Base-by-base conservation (phyloP, 2,329 filamentous ascomycete species). In the Teratosphaeria gauchensis region DNA sequence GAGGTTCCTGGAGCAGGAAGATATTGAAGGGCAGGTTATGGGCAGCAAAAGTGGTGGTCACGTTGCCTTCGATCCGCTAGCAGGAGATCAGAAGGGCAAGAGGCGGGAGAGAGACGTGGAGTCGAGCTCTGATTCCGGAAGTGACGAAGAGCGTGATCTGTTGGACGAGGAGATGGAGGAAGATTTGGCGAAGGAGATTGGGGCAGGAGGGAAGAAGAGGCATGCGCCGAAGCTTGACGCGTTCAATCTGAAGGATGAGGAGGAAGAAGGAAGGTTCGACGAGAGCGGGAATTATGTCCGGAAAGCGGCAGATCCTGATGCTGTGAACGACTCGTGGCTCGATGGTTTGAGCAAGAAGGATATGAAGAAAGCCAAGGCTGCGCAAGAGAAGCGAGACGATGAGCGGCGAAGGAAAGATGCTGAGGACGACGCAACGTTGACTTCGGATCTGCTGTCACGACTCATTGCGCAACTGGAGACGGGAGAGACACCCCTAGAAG, bases 141-240 rank as follows among this genome's bases (percentile, higher is more conserved):
- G 55, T 32, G 83, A 90, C 55, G 83, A 89, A 63, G 78, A 80
- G 61, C 76, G 84, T 53, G 91, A 89, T 31, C 85, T 84, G 54
- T 75, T 89, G 35, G 67, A 67, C 0, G 66, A 66, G 38, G 90
- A 74, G 33, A 71, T 74, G 59, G 72, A 89, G 63, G 85, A 88
- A 61, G 89, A 84, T 19, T 71, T 96, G 16, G 94, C 96, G 65
- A 87, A 92, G 57, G 94, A 99, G 72, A 80, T 99, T 5, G 94
- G 94, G 1, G 87, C 90, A 1, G 94, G 94, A 14, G 88, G 89
- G 1, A 87, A 95, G 66, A 97, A 96, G 77, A 89, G 86, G 67
- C 90, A 96, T 73, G 94, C 94, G 1, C 94, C 94, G 1, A 90
- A 94, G 72, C 82, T 99, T 5, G 94, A 97, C 73, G 92, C 92